A percentile compares a stretch with the other conserved stretches of the same genome.
Conservation (phyloP, 2,329 filamentous ascomycete genomes). For the Colletotrichum tropicale region DNA sequence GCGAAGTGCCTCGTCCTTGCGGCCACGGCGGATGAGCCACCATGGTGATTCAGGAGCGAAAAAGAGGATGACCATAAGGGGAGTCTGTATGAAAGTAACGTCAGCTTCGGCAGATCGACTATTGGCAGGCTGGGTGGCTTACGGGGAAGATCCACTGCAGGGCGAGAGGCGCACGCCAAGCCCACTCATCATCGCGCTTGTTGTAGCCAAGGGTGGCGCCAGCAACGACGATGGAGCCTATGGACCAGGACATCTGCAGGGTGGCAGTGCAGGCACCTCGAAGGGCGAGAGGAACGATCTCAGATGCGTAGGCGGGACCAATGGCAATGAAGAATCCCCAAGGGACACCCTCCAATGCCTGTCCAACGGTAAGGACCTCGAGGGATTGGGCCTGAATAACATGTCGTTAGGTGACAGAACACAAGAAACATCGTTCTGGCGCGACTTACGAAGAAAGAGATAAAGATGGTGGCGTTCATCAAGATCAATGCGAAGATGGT, state of each 20-base stretch:
- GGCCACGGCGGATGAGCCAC: constrained; percentile 58
- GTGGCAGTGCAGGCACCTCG: constrained; percentile 62
- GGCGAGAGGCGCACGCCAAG: constrained; percentile 53
- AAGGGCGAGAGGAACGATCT: constrained; percentile 63
- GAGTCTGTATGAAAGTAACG: constrained; percentile 35
- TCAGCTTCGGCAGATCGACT: background rate
- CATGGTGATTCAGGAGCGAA: constrained; percentile 56
- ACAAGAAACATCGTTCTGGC: accelerated
- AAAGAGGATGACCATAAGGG: constrained; percentile 56
- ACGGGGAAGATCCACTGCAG: constrained; percentile 63
- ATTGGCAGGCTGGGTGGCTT: background rate
- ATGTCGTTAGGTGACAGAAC: constrained; percentile 11
- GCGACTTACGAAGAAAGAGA: constrained; percentile 56
- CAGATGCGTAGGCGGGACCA: constrained; percentile 63
- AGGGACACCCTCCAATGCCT: constrained; percentile 63
- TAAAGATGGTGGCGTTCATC: constrained; percentile 40
- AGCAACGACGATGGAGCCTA: constrained; percentile 64
- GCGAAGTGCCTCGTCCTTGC: constrained; percentile 43
- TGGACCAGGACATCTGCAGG: constrained; percentile 69
- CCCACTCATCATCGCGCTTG: constrained; percentile 32
- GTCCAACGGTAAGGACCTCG: constrained; percentile 49
- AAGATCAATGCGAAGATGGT: constrained; percentile 32
- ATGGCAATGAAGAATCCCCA: constrained; percentile 71
- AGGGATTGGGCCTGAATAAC: constrained; percentile 39
- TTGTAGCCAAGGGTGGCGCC: constrained; percentile 60